These are phyloP conservation scores for Gloeostereum incarnatum DNA, from an alignment of 768 basidiomycete genomes.

Conservation along the genomic window DNA sequence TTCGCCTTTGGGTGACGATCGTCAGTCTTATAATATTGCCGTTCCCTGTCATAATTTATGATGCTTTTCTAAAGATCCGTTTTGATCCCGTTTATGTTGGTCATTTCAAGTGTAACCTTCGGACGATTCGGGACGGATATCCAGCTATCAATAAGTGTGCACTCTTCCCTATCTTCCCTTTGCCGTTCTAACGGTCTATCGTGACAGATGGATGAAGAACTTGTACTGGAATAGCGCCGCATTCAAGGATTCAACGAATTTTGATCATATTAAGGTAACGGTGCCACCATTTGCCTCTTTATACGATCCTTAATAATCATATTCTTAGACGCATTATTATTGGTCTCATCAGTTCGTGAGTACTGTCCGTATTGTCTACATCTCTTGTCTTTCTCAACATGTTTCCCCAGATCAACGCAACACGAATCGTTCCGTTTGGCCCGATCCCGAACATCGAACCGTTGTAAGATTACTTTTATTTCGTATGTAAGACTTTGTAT, in stretches of 20 bases:
- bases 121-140: constrained; percentile 79
- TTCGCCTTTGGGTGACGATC: constrained; percentile 89
- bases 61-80: constrained; percentile 72
- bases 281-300: neutral
- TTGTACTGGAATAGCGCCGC: constrained; percentile 88
- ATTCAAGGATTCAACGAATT: constrained; percentile 83
- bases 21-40: constrained; percentile 31
- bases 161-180: neutral
- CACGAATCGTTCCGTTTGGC: constrained; percentile 67
- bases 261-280: constrained; percentile 67
- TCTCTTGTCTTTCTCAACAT: constrained; percentile 1
- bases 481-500: too few species aligned
- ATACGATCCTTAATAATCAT: neutral
- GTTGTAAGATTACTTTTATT: too few species aligned
- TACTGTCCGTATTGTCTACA: constrained; percentile 2
- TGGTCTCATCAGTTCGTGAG: constrained; percentile 46
- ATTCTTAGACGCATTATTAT: constrained; percentile 49
- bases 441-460: constrained; percentile 64
- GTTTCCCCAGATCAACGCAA: constrained; percentile 58
- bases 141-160: constrained; percentile 66
- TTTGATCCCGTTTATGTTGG: constrained; percentile 88
- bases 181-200: neutral
- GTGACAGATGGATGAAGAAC: constrained; percentile 64
- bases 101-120: constrained; percentile 92
- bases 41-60: neutral